These are phyloP conservation scores for Podosphaera leucotricha DNA, from an alignment of 2,329 filamentous ascomycete genomes.

Conservation along the genomic window DNA sequence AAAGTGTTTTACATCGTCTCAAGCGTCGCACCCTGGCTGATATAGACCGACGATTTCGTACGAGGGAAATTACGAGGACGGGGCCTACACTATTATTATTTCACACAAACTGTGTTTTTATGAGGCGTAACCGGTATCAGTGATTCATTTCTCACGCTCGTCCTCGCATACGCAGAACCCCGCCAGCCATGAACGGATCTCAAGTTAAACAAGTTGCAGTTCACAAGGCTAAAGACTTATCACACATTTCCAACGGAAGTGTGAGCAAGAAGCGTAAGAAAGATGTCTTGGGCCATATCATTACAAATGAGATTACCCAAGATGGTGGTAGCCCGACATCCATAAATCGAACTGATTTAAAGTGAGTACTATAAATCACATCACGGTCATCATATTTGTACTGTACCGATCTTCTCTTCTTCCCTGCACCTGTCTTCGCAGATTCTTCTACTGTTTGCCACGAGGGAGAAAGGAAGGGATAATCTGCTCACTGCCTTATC, in stretches of 20 bases:
- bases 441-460: background rate
- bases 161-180: background rate
- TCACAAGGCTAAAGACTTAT: slow-evolving; percentile 34
- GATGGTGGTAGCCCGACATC: slow-evolving; percentile 12
- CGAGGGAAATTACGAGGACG: background rate
- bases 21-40: background rate
- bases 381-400: background rate
- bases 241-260: slow-evolving; percentile 22
- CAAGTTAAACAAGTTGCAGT: slow-evolving; percentile 21
- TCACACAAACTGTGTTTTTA: background rate
- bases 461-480: background rate
- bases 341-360: slow-evolving; percentile 2
- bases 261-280: slow-evolving; percentile 34
- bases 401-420: background rate
- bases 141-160: background rate
- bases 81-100: background rate
- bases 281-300: slow-evolving; percentile 32
- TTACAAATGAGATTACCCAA: slow-evolving; percentile 27
- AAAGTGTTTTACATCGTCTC: background rate
- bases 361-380: background rate
- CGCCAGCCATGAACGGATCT: slow-evolving; percentile 13
- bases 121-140: background rate
- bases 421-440: background rate
- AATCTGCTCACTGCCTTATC: slow-evolving; percentile 9
- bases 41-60: background rate